These are phyloP conservation scores for Boletus rubescentipes DNA, from an alignment of 768 basidiomycete genomes.

Conservation along the genomic window DNA sequence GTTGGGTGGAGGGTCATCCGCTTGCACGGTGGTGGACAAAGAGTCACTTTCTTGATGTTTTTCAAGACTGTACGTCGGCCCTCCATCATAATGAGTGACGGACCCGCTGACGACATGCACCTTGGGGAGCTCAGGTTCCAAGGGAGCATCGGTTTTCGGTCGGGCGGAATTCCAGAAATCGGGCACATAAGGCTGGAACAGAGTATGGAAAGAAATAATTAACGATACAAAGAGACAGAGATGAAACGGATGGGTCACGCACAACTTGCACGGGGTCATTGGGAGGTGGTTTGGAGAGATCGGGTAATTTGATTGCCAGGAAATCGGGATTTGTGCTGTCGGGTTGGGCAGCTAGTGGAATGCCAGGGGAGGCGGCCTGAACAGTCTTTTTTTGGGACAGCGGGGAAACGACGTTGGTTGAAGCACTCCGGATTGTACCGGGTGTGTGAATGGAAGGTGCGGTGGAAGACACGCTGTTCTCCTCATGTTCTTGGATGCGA, in stretches of 20 bases:
- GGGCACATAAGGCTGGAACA: constrained; percentile 51
- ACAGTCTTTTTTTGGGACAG: constrained; percentile 22
- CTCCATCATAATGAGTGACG: constrained; percentile 46
- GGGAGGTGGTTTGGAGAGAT: constrained; percentile 44
- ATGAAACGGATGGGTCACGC: constrained; percentile 26
- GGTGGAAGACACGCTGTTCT: constrained; percentile 23
- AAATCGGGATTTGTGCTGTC: constrained; percentile 30
- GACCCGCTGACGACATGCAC: constrained; percentile 50
- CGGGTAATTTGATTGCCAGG: constrained; percentile 56
- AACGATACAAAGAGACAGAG: constrained; percentile 4
- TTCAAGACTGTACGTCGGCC: constrained; percentile 44
- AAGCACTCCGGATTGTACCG: constrained; percentile 27
- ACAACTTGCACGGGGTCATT: constrained; percentile 58
- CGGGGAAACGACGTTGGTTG: constrained; percentile 19
- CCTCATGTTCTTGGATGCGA: constrained; percentile 54
- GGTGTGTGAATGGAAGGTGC: constrained; percentile 2
- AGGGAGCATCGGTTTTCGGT: constrained; percentile 30
- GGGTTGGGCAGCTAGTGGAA: constrained; percentile 38
- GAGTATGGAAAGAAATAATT: constrained; percentile 3
- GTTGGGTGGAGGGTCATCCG: constrained; percentile 15
- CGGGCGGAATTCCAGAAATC: constrained; percentile 60
- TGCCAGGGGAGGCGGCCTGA: constrained; percentile 40
- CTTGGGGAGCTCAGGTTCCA: constrained; percentile 39
- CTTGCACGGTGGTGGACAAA: background rate
- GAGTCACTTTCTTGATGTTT: constrained; percentile 13